These are phyloP conservation scores for Brasilioporus rufonigricans DNA, from an alignment of 768 basidiomycete species.

Conservation along the genomic window DNA sequence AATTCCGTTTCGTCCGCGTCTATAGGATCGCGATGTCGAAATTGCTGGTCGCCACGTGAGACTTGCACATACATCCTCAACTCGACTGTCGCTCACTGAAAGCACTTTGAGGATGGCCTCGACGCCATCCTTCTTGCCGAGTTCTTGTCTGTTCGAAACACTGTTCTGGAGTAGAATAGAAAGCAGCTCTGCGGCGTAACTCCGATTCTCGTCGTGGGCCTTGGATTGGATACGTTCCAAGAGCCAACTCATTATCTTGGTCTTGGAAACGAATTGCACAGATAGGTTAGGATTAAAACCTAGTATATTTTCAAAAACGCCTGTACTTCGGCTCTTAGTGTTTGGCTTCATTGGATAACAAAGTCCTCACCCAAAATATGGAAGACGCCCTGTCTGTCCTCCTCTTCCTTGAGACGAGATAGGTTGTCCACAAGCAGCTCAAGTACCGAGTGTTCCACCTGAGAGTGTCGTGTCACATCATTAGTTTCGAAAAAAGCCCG, in stretches of 20 bases:
- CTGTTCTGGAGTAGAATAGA: constrained; percentile 85
- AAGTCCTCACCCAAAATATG: constrained; percentile 71
- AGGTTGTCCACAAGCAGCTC: constrained; percentile 92
- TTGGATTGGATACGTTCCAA: constrained; percentile 71
- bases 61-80: constrained; percentile 2
- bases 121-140: constrained; percentile 75
- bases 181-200: constrained; percentile 92
- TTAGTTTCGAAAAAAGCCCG: not conserved
- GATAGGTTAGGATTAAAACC: constrained; percentile 82
- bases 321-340: constrained; percentile 35
- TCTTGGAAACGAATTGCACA: constrained; percentile 65
- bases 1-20: constrained; percentile 93
- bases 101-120: constrained; percentile 73
- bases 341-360: not conserved
- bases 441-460: constrained; percentile 82
- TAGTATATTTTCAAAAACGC: constrained; percentile 90
- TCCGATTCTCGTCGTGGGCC: constrained; percentile 83
- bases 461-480: constrained; percentile 10
- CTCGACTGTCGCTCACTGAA: constrained; percentile 56
- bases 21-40: constrained; percentile 76
- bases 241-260: constrained; percentile 76
- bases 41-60: constrained; percentile 57
- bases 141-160: constrained; percentile 59
- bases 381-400: constrained; percentile 91
- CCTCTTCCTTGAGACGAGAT: constrained; percentile 80